Evolutionary conservation across 345 rosid genomes (phyloP), one percentile per base, ranked within the genome.

Genomic region (Lumnitzera racemosa): DNA sequence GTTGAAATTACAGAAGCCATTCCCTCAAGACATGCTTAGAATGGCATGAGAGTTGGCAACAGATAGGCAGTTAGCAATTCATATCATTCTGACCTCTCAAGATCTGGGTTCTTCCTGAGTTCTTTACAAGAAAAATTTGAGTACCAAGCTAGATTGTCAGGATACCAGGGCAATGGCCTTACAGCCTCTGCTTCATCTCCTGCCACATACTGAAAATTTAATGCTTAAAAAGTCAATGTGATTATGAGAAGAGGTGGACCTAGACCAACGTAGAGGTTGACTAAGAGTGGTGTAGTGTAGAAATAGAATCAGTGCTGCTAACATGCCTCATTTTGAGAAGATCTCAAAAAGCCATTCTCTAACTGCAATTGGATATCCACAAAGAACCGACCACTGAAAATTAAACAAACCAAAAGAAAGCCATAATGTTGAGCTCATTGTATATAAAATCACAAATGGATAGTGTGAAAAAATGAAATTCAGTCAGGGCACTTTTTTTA

Each of bases 141-240:
- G 68, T 92, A 89, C 98, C 98, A 92, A 11, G 31, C 31, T 27
- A 27, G 31, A 27, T 27, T 27, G 31, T 27, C 31, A 52, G 96
- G 94, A 64, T 87, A 92, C 98, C 96, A 89, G 65, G 89, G 87
- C 74, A 91, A 73, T 0, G 96, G 98, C 72, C 82, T 84, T 58
- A 94, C 84, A 56, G 88, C 81, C 62, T 80, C 89, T 64, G 67
- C 68, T 68, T 90, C 99, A 83, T 72, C 80, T 51, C 81, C 85
- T 67, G 88, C 92, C 54, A 52, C 60, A 29, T 70, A 83, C 99
- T 94, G 61, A 54, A 47, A 53, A 61, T 14, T 47, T 51, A 13
- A 43, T 24, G 17, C 43, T 36, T 7, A 17, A 51, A 57, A 24
- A 64, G 25, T 4, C 57, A 46, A 61, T 53, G 14, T 27, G 24